Evolutionary conservation across 2,329 filamentous ascomycete genomes (phyloP).

Genomic region (Leptographium radiaticola): DNA sequence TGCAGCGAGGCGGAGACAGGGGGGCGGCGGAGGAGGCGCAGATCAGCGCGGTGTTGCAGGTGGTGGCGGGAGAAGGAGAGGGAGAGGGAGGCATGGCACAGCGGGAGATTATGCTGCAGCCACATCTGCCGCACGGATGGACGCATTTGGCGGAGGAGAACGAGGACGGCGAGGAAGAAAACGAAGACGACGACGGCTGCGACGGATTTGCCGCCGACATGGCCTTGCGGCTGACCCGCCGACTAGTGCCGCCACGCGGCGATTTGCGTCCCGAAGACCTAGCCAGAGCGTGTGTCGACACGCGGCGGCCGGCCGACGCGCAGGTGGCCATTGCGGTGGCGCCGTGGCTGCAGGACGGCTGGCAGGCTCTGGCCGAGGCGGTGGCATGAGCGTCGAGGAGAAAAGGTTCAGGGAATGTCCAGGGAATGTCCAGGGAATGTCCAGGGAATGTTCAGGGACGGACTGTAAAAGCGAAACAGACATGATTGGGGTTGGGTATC

Average conservation of each 20-base stretch:
- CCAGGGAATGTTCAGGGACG: too few relatives aligned
- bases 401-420: neutral
- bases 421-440: neutral
- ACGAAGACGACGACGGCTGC: slow-evolving; percentile 18
- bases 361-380: slow-evolving; percentile 41
- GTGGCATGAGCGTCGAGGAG: slow-evolving; percentile 13
- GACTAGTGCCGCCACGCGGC: slow-evolving; percentile 61
- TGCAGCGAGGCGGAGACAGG: slow-evolving; percentile 48
- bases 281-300: slow-evolving; percentile 60
- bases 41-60: slow-evolving; percentile 63
- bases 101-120: slow-evolving; percentile 67
- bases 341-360: slow-evolving; percentile 60
- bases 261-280: slow-evolving; percentile 56
- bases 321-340: slow-evolving; percentile 68
- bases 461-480: too few relatives aligned
- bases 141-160: slow-evolving; percentile 43
- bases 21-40: slow-evolving; percentile 41
- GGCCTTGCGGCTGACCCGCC: slow-evolving; percentile 66
- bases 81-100: slow-evolving; percentile 50
- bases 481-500: too few relatives aligned
- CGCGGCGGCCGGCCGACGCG: slow-evolving; percentile 57
- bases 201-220: slow-evolving; percentile 50
- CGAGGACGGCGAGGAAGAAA: slow-evolving; percentile 24
- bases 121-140: slow-evolving; percentile 72
- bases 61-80: slow-evolving; percentile 48